Conservation (phyloP, 495 filamentous ascomycete species). For the Podospora anserina region DNA sequence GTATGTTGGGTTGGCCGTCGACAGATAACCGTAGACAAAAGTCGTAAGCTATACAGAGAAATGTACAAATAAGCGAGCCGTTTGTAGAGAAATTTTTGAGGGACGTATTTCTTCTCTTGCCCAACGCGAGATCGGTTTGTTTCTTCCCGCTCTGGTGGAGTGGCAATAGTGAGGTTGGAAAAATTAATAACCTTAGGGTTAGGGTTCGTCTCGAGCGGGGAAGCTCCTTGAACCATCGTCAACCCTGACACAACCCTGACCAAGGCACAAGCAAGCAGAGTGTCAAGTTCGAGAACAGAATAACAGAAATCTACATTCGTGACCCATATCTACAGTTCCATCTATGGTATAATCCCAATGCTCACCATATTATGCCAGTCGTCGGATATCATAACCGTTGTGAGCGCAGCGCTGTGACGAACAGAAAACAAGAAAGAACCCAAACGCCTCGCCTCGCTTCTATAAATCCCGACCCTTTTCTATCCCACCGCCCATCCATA, state of each 20-base stretch:
- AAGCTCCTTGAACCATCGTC: not conserved
- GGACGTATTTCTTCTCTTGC: not conserved
- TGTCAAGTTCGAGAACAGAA: not conserved
- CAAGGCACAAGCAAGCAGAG: not conserved
- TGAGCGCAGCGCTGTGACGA: not conserved
- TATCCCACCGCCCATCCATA: not conserved
- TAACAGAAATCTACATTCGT: not conserved
- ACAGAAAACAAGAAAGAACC: not conserved
- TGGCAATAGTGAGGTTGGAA: not conserved
- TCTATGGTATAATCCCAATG: not conserved
- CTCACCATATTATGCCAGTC: not conserved
- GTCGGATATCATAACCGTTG: not conserved
- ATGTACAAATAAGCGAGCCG: no score
- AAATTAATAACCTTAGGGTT: not conserved
- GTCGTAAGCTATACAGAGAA: not conserved
- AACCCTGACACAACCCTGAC: not conserved
- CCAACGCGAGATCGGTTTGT: not conserved
- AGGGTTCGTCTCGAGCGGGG: not conserved
- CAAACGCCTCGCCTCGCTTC: constrained; percentile 1
- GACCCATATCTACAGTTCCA: not conserved
- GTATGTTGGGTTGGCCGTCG: not conserved
- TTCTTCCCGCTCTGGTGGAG: not conserved
- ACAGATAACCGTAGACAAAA: not conserved
- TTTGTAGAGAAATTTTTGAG: not conserved
- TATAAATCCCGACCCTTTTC: not conserved